Conservation (phyloP, 2,329 filamentous ascomycete species). For the Pyricularia pennisetigena region DNA sequence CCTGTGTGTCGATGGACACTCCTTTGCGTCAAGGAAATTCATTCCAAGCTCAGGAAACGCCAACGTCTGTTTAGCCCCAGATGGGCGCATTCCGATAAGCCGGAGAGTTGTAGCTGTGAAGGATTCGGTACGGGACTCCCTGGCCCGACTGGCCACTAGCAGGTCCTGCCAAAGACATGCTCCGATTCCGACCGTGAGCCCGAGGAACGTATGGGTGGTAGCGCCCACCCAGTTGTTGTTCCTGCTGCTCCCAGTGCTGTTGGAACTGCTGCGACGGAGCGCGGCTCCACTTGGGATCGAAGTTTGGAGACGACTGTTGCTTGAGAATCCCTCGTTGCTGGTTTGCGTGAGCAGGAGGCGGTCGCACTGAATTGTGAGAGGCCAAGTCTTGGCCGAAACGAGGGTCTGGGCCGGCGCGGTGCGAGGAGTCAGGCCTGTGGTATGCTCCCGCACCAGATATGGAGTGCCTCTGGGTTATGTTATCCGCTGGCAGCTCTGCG, state of each 20-base stretch:
- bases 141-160: conserved; percentile 13
- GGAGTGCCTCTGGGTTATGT: background rate
- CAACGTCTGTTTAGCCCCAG: conserved; percentile 32
- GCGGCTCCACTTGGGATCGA: background rate
- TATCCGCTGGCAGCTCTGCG: background rate
- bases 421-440: background rate
- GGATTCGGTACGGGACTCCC: conserved; percentile 31
- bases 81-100: conserved; percentile 44
- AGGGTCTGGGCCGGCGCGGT: background rate
- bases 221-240: conserved; percentile 10
- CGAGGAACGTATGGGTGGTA: conserved; percentile 22
- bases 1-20: background rate
- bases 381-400: background rate
- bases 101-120: conserved; percentile 50
- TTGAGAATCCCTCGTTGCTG: too few species aligned
- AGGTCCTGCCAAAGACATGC: conserved; percentile 11
- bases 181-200: conserved; percentile 27
- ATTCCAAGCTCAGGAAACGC: background rate
- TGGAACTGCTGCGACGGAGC: conserved; percentile 10
- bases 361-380: background rate
- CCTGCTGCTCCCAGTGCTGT: conserved; percentile 21
- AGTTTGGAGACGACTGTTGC: too few species aligned
- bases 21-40: background rate
- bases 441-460: background rate
- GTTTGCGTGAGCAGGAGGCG: too few species aligned